Evolutionary conservation across 1,139 yeast species (phyloP).

Genomic region (Meyerozyma athensensis): DNA sequence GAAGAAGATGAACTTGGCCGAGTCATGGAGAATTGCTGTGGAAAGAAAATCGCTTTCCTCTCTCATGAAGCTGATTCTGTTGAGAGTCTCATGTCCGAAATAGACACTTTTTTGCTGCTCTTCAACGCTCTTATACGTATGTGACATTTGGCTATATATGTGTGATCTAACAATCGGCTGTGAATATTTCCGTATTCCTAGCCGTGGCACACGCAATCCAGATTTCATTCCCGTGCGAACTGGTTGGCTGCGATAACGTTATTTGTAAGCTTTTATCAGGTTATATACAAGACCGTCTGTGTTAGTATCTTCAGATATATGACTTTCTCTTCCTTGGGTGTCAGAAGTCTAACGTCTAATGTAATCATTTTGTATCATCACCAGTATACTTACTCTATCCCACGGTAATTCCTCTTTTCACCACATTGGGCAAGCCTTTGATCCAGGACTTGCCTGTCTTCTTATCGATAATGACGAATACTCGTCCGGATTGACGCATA

Average conservation of each 20-base stretch:
- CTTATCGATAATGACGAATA: slow-evolving; percentile 65
- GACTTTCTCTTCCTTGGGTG: slow-evolving; percentile 14
- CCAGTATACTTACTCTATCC: slow-evolving; percentile 19
- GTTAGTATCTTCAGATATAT: slow-evolving; percentile 6
- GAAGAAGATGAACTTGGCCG: slow-evolving; percentile 55
- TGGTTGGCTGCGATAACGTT: neutral
- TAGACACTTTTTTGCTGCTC: slow-evolving; percentile 13
- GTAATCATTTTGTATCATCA: slow-evolving; percentile 19
- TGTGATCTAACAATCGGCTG: slow-evolving; percentile 7
- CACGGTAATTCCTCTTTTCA: slow-evolving; percentile 47
- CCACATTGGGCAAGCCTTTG: slow-evolving; percentile 71
- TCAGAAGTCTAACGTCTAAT: slow-evolving; percentile 32
- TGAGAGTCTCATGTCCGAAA: slow-evolving; percentile 54
- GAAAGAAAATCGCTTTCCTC: slow-evolving; percentile 58
- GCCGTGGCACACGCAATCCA: neutral
- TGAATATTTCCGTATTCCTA: neutral
- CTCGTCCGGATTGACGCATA: slow-evolving; percentile 86
- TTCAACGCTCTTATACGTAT: neutral
- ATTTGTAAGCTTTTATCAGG: neutral
- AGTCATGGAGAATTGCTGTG: slow-evolving; percentile 45
- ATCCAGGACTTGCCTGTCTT: slow-evolving; percentile 74
- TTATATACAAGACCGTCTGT: neutral
- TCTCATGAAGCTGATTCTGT: slow-evolving; percentile 76
- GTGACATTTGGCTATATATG: slow-evolving; percentile 6
- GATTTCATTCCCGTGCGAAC: neutral